A percentile compares a stretch with the other conserved stretches of the same genome.
phyloP scores from a whole-genome alignment of 1,139 yeast genomes.

The Pichia sp. region DNA sequence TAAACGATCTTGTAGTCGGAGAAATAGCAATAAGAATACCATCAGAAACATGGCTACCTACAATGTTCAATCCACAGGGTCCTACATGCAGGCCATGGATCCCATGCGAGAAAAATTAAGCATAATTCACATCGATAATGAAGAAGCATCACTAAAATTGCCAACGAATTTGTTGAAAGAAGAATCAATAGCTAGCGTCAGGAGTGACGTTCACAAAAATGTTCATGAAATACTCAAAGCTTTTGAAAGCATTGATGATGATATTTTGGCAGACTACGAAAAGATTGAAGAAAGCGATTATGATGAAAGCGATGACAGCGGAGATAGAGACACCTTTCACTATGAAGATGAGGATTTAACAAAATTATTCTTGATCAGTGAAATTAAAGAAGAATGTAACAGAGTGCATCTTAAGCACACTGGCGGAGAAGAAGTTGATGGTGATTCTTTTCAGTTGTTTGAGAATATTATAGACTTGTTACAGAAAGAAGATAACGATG shows the following conservation, averaged over 20 bases:
- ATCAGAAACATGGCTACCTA: slow-evolving; percentile 33
- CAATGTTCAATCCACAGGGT: slow-evolving; percentile 61
- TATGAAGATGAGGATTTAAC: slow-evolving; percentile 12
- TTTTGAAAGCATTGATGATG: slow-evolving; percentile 35
- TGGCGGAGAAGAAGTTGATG: slow-evolving; percentile 4
- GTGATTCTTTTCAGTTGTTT: slow-evolving; percentile 23
- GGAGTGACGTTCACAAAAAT: slow-evolving; percentile 31
- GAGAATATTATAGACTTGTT: slow-evolving; percentile 32
- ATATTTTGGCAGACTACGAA: slow-evolving; percentile 21
- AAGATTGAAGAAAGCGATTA: slow-evolving; percentile 5
- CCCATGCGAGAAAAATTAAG: slow-evolving; percentile 50
- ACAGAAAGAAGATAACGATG: slow-evolving; percentile 42
- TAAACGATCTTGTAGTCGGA: background rate
- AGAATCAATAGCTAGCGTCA: slow-evolving; percentile 19
- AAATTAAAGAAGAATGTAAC: slow-evolving; percentile 37
- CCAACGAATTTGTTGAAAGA: slow-evolving; percentile 28
- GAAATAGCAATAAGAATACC: background rate
- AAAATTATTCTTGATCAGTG: slow-evolving; percentile 21
- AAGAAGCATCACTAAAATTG: slow-evolving; percentile 25
- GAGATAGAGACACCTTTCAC: slow-evolving; percentile 26
- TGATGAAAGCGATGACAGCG: slow-evolving; percentile 20
- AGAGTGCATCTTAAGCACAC: slow-evolving; percentile 30
- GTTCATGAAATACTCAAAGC: slow-evolving; percentile 36
- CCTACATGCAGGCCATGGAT: slow-evolving; percentile 76
- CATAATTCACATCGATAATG: slow-evolving; percentile 32